Conservation (phyloP, 805 yeast genomes). For the Saccharomycopsis lassenensis region DNA sequence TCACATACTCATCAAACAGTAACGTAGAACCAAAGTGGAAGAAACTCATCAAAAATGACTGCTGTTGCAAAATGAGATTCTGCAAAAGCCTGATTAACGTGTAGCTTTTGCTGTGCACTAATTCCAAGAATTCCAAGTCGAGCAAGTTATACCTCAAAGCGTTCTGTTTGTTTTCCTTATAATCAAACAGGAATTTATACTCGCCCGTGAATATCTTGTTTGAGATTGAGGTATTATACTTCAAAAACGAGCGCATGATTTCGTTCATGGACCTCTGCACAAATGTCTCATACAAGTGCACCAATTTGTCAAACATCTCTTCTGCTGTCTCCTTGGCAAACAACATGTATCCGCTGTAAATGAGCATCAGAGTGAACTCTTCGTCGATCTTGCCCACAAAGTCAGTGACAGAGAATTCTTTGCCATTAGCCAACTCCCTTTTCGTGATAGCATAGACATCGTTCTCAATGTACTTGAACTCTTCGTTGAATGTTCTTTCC, state of each 20-base stretch:
- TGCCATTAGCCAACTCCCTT: constrained; percentile 16
- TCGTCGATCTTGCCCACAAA: constrained; percentile 19
- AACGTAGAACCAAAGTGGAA: constrained; percentile 40
- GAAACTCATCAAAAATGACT: constrained; percentile 35
- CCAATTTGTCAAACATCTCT: constrained; percentile 33
- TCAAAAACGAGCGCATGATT: constrained; percentile 19
- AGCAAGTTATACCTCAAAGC: constrained; percentile 6
- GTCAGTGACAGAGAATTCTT: constrained; percentile 22
- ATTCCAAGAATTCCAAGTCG: constrained; percentile 9
- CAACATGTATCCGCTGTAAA: constrained; percentile 38
- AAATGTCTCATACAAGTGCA: constrained; percentile 28
- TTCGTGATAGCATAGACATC: constrained; percentile 22
- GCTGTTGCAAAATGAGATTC: constrained; percentile 31
- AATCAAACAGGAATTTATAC: constrained; percentile 12
- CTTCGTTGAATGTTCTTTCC: constrained; percentile 30
- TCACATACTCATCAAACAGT: constrained; percentile 33
- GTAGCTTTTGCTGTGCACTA: constrained; percentile 8
- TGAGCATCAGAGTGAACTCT: constrained; percentile 30
- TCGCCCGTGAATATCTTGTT: constrained; percentile 16
- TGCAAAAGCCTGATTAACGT: constrained; percentile 12
- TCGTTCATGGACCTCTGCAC: constrained; percentile 23
- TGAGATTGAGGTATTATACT: constrained; percentile 14
- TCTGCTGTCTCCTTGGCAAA: constrained; percentile 50
- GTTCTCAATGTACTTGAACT: constrained; percentile 30
- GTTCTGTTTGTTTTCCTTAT: constrained; percentile 6